These are phyloP conservation scores for Davidsoniella australis DNA, from an alignment of 2,329 filamentous ascomycete genomes.

Conservation along the genomic window DNA sequence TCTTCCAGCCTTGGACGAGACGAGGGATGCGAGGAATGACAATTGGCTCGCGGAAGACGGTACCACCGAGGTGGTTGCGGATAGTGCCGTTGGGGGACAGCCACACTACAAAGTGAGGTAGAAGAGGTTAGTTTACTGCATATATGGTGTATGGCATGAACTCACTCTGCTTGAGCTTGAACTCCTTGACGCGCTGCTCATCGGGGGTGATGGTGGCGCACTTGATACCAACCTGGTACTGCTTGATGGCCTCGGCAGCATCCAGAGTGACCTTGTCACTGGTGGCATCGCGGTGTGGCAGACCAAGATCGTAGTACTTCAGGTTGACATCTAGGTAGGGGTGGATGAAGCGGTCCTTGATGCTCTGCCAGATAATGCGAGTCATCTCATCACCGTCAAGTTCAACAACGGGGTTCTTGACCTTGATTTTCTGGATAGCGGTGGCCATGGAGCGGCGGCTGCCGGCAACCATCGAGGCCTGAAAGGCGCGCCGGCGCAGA, in stretches of 20 bases:
- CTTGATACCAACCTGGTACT: constrained; percentile 97
- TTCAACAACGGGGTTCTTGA: constrained; percentile 97
- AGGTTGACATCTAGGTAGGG: constrained; percentile 94
- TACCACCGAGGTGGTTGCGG: constrained; percentile 64
- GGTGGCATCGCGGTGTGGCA: constrained; percentile 90
- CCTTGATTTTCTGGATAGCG: constrained; percentile 73
- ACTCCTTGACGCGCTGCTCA: constrained; percentile 90
- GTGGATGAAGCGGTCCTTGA: constrained; percentile 97
- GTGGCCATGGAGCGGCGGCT: constrained; percentile 33
- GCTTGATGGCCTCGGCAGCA: constrained; percentile 93
- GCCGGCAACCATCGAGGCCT: constrained; percentile 13
- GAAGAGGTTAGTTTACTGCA: background rate
- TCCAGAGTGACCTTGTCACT: constrained; percentile 92
- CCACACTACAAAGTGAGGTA: constrained; percentile 52
- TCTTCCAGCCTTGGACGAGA: constrained; percentile 92
- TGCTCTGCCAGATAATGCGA: constrained; percentile 95
- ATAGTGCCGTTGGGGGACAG: constrained; percentile 89
- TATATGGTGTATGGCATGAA: constrained; percentile 11
- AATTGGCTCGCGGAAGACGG: constrained; percentile 97
- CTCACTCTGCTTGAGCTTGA: constrained; percentile 94
- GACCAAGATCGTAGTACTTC: constrained; percentile 92
- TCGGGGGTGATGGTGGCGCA: constrained; percentile 98
- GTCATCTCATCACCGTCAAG: constrained; percentile 95
- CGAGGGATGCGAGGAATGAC: constrained; percentile 87
- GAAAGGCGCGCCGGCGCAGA: constrained; percentile 12